Percentiles rank a stretch among this genome's conserved stretches.
These are phyloP conservation scores for Pichia sorboxylosa DNA, from an alignment of 1,139 yeast species.

Conservation along the genomic window DNA sequence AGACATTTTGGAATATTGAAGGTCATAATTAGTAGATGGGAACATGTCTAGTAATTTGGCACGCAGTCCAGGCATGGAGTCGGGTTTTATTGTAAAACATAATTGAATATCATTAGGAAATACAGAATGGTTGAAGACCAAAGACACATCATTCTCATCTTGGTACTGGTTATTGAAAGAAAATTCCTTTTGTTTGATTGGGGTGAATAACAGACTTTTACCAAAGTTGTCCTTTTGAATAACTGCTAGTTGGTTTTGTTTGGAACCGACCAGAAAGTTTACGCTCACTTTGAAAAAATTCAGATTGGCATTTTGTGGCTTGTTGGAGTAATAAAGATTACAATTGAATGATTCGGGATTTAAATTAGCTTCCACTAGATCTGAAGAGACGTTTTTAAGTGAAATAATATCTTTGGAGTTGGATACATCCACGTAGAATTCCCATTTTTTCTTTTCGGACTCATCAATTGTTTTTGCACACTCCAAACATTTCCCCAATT, in stretches of 20 bases:
- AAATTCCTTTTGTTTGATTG: slow-evolving; percentile 23
- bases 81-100: slow-evolving; percentile 9
- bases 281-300: slow-evolving; percentile 14
- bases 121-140: slow-evolving; percentile 13
- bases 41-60: slow-evolving; percentile 2
- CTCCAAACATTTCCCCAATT: slow-evolving; percentile 11
- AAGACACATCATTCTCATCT: slow-evolving; percentile 7
- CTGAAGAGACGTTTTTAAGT: slow-evolving; percentile 14
- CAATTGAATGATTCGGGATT: slow-evolving; percentile 7
- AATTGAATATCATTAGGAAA: slow-evolving; percentile 13
- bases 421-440: slow-evolving; percentile 9
- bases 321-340: slow-evolving; percentile 18
- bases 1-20: too few species aligned
- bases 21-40: too few species aligned
- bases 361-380: slow-evolving; percentile 8
- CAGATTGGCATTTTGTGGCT: slow-evolving; percentile 11
- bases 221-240: slow-evolving; percentile 18
- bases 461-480: slow-evolving; percentile 15
- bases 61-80: not conserved
- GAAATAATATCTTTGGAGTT: slow-evolving; percentile 17
- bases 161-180: slow-evolving; percentile 10
- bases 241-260: slow-evolving; percentile 13
- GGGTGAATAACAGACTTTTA: slow-evolving; percentile 27
- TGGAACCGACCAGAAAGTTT: slow-evolving; percentile 7
- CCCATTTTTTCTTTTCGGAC: slow-evolving; percentile 12